Conservation (phyloP, 1,139 yeast species). For the Tardiomyces blankii region DNA sequence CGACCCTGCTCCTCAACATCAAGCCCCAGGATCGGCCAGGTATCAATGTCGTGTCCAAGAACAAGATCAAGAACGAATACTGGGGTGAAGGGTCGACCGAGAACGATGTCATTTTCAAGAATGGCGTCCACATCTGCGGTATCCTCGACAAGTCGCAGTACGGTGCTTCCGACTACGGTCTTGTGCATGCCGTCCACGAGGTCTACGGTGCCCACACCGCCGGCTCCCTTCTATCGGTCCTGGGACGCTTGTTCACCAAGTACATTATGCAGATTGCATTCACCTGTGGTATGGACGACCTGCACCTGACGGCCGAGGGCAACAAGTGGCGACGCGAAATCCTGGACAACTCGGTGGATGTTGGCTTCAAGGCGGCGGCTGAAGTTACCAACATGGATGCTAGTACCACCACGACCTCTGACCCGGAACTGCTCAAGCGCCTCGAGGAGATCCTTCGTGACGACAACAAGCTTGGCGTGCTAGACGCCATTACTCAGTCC, state of each 20-base stretch:
- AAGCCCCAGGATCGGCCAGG: conserved; percentile 87
- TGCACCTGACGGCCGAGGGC: conserved; percentile 85
- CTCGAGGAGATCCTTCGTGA: conserved; percentile 93
- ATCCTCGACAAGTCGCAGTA: conserved; percentile 95
- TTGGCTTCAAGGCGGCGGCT: conserved; percentile 85
- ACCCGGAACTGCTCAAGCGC: conserved; percentile 75
- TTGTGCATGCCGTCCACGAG: conserved; percentile 93
- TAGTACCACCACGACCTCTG: conserved; percentile 38
- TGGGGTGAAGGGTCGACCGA: conserved; percentile 85
- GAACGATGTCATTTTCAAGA: conserved; percentile 71
- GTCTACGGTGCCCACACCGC: conserved; percentile 88
- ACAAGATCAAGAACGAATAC: conserved; percentile 88
- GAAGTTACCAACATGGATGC: conserved; percentile 81
- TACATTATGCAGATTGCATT: conserved; percentile 88
- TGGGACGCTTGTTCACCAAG: conserved; percentile 90
- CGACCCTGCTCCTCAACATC: conserved; percentile 75
- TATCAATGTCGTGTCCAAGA: conserved; percentile 66
- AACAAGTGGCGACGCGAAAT: conserved; percentile 81
- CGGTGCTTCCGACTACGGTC: conserved; percentile 96
- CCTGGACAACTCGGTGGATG: conserved; percentile 61
- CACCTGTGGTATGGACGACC: conserved; percentile 99
- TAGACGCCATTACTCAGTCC: conserved; percentile 93
- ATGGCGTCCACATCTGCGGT: conserved; percentile 87
- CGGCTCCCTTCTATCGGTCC: conserved; percentile 77
- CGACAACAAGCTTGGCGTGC: conserved; percentile 79